phyloP scores from a whole-genome alignment of 352 stramenopile genomes.

The Phytopythium vexans region DNA sequence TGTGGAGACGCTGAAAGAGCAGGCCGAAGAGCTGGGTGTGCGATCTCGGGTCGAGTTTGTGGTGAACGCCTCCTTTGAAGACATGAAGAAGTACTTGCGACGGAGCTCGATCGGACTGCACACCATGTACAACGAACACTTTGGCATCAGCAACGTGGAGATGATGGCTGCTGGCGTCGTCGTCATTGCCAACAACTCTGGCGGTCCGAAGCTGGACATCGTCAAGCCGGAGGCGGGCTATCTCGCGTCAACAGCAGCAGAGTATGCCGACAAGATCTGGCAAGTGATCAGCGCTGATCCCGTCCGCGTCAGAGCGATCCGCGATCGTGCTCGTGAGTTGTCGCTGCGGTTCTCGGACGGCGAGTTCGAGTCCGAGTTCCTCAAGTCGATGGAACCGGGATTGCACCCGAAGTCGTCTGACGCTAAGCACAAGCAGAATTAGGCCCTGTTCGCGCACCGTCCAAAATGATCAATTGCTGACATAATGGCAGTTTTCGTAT shows the following conservation, averaged over 20 bases:
- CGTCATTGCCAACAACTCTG: conserved; percentile 96
- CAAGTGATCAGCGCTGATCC: conserved; percentile 5
- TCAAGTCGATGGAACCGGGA: conserved; percentile 30
- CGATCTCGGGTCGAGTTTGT: conserved; percentile 89
- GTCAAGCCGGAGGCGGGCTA: conserved; percentile 77
- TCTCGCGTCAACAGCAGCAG: conserved; percentile 81
- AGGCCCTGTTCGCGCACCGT: too few species aligned
- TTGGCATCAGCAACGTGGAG: conserved; percentile 99
- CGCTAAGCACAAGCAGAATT: neutral
- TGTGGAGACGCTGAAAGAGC: conserved; percentile 81
- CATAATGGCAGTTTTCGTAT: too few species aligned
- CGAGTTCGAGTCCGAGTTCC: conserved; percentile 62
- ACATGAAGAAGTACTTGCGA: conserved; percentile 88
- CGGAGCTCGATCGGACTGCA: conserved; percentile 94
- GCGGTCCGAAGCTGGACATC: conserved; percentile 94
- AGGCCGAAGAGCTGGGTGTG: conserved; percentile 81
- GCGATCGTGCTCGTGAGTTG: conserved; percentile 34
- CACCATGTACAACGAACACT: conserved; percentile 99
- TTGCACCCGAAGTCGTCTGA: neutral
- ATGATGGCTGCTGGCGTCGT: conserved; percentile 98
- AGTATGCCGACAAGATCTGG: conserved; percentile 87
- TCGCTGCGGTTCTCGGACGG: conserved; percentile 73
- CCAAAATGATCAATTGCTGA: too few species aligned
- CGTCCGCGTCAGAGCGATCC: conserved; percentile 22
- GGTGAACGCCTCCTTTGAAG: conserved; percentile 92